phyloP scores from a whole-genome alignment of 495 filamentous ascomycete genomes.

The Aspergillus nanangensis region DNA sequence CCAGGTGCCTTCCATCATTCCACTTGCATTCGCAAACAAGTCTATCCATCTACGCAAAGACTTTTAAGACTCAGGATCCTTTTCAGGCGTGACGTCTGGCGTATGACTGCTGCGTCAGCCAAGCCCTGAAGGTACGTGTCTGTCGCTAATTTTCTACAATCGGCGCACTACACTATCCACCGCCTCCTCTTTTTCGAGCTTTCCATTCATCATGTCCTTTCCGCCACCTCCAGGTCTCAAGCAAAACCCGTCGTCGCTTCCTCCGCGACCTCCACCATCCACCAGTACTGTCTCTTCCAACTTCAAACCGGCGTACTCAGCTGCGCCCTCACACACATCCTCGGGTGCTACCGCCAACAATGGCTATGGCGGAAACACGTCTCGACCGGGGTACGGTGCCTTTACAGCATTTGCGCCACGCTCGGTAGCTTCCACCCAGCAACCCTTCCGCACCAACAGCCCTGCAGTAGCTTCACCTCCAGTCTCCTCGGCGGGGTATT shows the following conservation, averaged over 20 bases:
- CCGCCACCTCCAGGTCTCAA: slow-evolving; percentile 86
- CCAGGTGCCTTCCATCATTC: background rate
- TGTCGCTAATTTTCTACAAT: slow-evolving; percentile 29
- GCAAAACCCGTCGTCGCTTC: slow-evolving; percentile 67
- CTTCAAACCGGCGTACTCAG: slow-evolving; percentile 56
- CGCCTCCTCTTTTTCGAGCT: slow-evolving; percentile 36
- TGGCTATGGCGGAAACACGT: slow-evolving; percentile 28
- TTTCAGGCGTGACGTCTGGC: slow-evolving; percentile 38
- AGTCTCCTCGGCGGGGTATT: slow-evolving; percentile 34
- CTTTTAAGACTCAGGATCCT: slow-evolving; percentile 16
- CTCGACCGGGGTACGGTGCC: slow-evolving; percentile 31
- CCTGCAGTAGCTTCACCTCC: slow-evolving; percentile 42
- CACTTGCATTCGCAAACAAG: background rate
- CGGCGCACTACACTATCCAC: slow-evolving; percentile 26
- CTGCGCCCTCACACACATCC: slow-evolving; percentile 31
- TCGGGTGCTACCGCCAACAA: slow-evolving; percentile 32
- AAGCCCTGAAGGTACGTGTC: slow-evolving; percentile 59
- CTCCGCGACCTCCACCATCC: slow-evolving; percentile 74
- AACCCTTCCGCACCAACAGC: slow-evolving; percentile 34
- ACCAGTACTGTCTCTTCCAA: slow-evolving; percentile 43
- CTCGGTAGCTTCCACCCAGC: slow-evolving; percentile 50
- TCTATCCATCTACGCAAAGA: background rate
- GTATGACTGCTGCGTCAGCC: slow-evolving; percentile 34
- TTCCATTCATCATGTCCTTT: slow-evolving; percentile 91
- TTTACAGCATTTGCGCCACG: slow-evolving; percentile 62